These are phyloP conservation scores for Clavispora fructus DNA, from an alignment of 805 yeast species.

Conservation along the genomic window DNA sequence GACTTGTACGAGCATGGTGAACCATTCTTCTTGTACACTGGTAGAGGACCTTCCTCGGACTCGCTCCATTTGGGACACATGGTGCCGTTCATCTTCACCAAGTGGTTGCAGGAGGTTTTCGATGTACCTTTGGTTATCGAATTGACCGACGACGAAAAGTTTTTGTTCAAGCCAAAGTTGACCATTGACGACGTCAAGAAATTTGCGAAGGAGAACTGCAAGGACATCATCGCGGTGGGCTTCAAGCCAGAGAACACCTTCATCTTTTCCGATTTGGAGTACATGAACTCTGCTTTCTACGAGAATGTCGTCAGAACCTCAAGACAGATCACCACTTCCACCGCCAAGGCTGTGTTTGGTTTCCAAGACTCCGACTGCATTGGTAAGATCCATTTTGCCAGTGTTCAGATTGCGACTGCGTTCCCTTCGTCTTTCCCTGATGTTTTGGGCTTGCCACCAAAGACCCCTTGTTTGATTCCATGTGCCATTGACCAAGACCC, in stretches of 20 bases:
- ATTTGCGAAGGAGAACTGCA: constrained; percentile 78
- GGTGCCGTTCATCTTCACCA: constrained; percentile 92
- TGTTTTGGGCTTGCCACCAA: constrained; percentile 76
- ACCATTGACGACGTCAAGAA: constrained; percentile 82
- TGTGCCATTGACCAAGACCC: constrained; percentile 99
- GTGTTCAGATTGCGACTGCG: constrained; percentile 92
- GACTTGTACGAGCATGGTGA: constrained; percentile 91
- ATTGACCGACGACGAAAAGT: constrained; percentile 95
- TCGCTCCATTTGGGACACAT: constrained; percentile 96
- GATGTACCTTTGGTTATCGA: constrained; percentile 94
- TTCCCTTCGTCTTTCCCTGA: constrained; percentile 96
- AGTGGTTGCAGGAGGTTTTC: constrained; percentile 97
- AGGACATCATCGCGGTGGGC: constrained; percentile 90
- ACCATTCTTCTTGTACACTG: constrained; percentile 93
- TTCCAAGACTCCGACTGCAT: constrained; percentile 92
- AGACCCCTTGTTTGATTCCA: constrained; percentile 95
- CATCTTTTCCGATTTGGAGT: constrained; percentile 85
- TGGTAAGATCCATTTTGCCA: constrained; percentile 92
- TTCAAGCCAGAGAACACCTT: constrained; percentile 93
- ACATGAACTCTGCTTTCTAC: constrained; percentile 91
- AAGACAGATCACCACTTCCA: constrained; percentile 93
- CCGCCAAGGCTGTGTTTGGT: constrained; percentile 95
- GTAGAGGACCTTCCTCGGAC: constrained; percentile 94
- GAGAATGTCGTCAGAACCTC: constrained; percentile 91
- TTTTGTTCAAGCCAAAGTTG: constrained; percentile 84